These are phyloP conservation scores for Cladosporium sp. DNA, from an alignment of 2,329 filamentous ascomycete species.

Conservation along the genomic window DNA sequence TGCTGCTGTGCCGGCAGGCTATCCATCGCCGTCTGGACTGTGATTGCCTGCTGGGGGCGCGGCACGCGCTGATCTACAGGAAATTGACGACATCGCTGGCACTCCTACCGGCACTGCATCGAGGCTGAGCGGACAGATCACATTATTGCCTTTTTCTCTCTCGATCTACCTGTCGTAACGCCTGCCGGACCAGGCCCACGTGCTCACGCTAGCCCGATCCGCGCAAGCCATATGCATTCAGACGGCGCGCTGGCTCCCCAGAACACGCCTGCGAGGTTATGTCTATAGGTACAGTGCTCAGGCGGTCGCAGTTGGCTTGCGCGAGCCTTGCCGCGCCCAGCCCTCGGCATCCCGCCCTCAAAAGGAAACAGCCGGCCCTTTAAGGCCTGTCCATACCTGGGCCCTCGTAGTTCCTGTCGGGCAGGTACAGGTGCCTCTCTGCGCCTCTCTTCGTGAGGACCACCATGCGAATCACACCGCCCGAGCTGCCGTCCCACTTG, in stretches of 20 bases:
- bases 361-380: background rate
- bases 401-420: slow-evolving; percentile 80
- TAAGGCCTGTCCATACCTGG: slow-evolving; percentile 48
- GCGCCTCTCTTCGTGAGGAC: slow-evolving; percentile 87
- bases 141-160: background rate
- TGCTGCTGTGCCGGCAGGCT: background rate
- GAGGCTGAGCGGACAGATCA: background rate
- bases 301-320: background rate
- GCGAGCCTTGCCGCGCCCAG: background rate
- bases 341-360: background rate
- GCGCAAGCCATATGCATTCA: background rate
- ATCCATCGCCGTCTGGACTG: too few species aligned
- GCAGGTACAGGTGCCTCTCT: slow-evolving; percentile 89
- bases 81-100: too few species aligned
- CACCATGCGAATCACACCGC: slow-evolving; percentile 96
- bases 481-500: slow-evolving; percentile 98
- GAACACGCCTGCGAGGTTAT: background rate
- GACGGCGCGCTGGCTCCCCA: background rate
- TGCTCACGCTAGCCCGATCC: background rate
- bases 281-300: slow-evolving; percentile 4
- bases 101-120: too few species aligned
- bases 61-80: too few species aligned
- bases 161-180: slow-evolving; percentile 6
- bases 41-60: too few species aligned
- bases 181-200: background rate